Conservation (phyloP, 805 yeast genomes). For the Yarrowia sp. region DNA sequence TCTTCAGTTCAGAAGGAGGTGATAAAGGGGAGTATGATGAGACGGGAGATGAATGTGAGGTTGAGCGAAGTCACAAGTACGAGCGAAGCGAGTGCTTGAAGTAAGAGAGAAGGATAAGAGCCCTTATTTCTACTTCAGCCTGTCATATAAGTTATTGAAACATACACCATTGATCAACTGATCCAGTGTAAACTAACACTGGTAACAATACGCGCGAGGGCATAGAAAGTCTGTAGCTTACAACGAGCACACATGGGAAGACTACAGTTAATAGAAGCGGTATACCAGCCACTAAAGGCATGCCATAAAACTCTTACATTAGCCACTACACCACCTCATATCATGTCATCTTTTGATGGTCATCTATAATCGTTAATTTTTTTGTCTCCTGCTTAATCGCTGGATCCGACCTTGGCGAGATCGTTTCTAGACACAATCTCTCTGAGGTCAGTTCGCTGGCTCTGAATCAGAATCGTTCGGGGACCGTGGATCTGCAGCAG, state of each 20-base stretch:
- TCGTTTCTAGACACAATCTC: constrained; percentile 30
- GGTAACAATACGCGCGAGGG: no score
- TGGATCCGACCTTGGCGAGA: constrained; percentile 24
- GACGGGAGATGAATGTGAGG: constrained; percentile 16
- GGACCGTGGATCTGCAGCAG: constrained; percentile 38
- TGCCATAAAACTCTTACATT: no score
- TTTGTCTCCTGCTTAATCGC: constrained; percentile 5
- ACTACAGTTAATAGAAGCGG: no score
- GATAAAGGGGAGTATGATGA: constrained; percentile 3
- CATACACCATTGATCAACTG: no score
- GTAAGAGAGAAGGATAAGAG: no score
- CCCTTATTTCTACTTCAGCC: no score
- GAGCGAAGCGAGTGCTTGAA: no score
- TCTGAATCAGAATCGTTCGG: constrained; percentile 38
- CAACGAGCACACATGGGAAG: no score
- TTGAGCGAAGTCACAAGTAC: background rate
- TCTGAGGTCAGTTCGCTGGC: constrained; percentile 30
- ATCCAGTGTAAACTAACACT: no score
- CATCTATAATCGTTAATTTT: constrained; percentile 37
- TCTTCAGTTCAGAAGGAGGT: background rate
- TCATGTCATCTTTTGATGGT: constrained; percentile 15
- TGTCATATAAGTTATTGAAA: no score
- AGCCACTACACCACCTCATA: background rate
- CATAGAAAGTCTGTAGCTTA: no score
- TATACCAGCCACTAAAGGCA: no score